Evolutionary conservation across 2,329 filamentous ascomycete genomes (phyloP), one percentile per base, ranked within the genome.

Genomic region (Didymella glomerata): DNA sequence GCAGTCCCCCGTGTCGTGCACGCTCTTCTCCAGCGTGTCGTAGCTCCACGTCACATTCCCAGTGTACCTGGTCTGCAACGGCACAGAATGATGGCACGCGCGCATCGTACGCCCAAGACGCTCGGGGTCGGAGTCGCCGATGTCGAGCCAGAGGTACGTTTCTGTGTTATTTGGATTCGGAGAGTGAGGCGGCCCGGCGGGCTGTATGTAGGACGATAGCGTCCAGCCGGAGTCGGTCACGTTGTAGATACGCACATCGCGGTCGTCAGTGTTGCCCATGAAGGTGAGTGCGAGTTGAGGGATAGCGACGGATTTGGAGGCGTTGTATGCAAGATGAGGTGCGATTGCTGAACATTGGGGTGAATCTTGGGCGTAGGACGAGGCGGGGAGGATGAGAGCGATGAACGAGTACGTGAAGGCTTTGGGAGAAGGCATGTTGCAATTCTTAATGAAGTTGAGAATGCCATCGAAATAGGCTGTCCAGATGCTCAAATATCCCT

Each of bases 1-100:
- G n/a, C 53, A 56, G 27, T 56, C 53, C 8, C 53, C 53, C 9
- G 38, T 38, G 13, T 50, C 53, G 6, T 25, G 22, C n/a, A 50
- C 22, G 22, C 53, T 56, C 24, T 46, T 45, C 40, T 45, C 30
- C 34, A 56, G 47, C 22, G 36, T 27, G 2, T 50, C 53, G 8
- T 40, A 9, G 16, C 38, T 45, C 53, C 53, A 50, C n/a, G 46
- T 49, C 22, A 50, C 7, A 16, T 56, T 56, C 13, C 20, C 14
- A 3, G 11, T 30, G 13, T 20, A 3, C 40, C 49, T 47, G 5
- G 28, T 2, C 30, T 56, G 53, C 28, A 56, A 30, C 11, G 53
- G 30, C 7, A 56, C 40, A 10, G 44, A 28, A 24, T 28, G 38
- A 40, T 56, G 53, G 40, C 53, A 56, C 30, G 48, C 34, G 38